phyloP scores from a whole-genome alignment of 768 basidiomycete species.

The Rhodotorula paludigena region DNA sequence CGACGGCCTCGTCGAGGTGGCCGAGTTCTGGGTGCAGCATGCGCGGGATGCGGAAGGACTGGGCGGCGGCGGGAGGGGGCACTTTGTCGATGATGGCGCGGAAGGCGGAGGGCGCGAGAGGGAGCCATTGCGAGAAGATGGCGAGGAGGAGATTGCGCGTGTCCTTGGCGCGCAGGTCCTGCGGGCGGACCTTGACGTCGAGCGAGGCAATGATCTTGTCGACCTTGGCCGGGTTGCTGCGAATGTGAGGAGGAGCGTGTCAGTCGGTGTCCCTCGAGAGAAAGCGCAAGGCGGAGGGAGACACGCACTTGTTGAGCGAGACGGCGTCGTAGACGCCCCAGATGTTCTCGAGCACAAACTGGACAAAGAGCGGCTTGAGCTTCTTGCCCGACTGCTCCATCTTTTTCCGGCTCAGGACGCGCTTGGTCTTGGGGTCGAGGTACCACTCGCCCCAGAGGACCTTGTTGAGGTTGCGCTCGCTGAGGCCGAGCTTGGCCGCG shows the following conservation, averaged over 20 bases:
- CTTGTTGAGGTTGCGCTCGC: slow-evolving; percentile 73
- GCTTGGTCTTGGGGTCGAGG: slow-evolving; percentile 90
- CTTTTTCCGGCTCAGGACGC: slow-evolving; percentile 84
- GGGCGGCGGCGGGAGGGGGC: slow-evolving; percentile 79
- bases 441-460: slow-evolving; percentile 98
- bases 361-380: slow-evolving; percentile 91
- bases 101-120: slow-evolving; percentile 85
- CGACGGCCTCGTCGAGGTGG: slow-evolving; percentile 53
- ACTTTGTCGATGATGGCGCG: slow-evolving; percentile 87
- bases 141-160: slow-evolving; percentile 71
- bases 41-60: slow-evolving; percentile 75
- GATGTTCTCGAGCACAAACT: slow-evolving; percentile 92
- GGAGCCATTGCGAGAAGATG: slow-evolving; percentile 93
- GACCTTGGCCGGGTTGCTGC: slow-evolving; percentile 81
- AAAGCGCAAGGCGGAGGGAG: neutral
- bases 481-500: slow-evolving; percentile 80
- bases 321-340: slow-evolving; percentile 96
- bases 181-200: slow-evolving; percentile 72
- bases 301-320: slow-evolving; percentile 75
- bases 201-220: slow-evolving; percentile 78
- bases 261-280: neutral
- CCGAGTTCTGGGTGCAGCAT: slow-evolving; percentile 79
- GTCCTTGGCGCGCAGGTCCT: slow-evolving; percentile 90
- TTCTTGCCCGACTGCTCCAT: slow-evolving; percentile 64
- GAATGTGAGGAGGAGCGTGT: neutral